These are phyloP conservation scores for Arthrinium puccinioides DNA, from an alignment of 2,329 filamentous ascomycete genomes.

Conservation along the genomic window DNA sequence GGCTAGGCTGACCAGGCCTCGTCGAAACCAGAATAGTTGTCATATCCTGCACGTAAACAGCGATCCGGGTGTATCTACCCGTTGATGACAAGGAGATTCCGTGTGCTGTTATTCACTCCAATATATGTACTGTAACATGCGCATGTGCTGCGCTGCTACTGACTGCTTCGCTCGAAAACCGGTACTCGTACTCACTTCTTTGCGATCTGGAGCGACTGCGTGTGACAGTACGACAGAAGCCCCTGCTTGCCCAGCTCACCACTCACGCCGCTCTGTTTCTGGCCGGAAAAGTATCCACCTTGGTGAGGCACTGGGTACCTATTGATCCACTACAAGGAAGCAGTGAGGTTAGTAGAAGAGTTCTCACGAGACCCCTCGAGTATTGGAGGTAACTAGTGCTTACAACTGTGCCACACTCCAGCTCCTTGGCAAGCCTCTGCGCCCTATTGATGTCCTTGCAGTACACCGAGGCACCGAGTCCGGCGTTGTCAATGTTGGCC, in stretches of 20 bases:
- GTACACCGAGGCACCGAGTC: slow-evolving; percentile 69
- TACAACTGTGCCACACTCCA: slow-evolving; percentile 48
- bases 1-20: too few species aligned
- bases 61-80: too few species aligned
- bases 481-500: slow-evolving; percentile 83
- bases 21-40: too few species aligned
- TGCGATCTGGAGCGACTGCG: slow-evolving; percentile 22
- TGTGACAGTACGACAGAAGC: slow-evolving; percentile 23
- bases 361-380: background rate
- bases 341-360: background rate
- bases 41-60: too few species aligned
- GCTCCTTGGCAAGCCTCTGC: slow-evolving; percentile 39
- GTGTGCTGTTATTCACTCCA: too few species aligned
- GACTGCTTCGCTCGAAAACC: too few species aligned
- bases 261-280: slow-evolving; percentile 25
- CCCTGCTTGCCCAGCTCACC: slow-evolving; percentile 26
- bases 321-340: slow-evolving; percentile 35
- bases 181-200: slow-evolving; percentile 11
- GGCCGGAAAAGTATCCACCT: slow-evolving; percentile 22
- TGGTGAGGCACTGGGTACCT: slow-evolving; percentile 22
- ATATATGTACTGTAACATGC: too few species aligned
- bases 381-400: background rate
- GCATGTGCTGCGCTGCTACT: too few species aligned
- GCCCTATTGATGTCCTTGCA: slow-evolving; percentile 43
- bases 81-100: too few species aligned